Evolutionary conservation across 129 eudicot species (phyloP), one percentile per base, ranked within the genome.

Genomic region (Escallonia rubra): DNA sequence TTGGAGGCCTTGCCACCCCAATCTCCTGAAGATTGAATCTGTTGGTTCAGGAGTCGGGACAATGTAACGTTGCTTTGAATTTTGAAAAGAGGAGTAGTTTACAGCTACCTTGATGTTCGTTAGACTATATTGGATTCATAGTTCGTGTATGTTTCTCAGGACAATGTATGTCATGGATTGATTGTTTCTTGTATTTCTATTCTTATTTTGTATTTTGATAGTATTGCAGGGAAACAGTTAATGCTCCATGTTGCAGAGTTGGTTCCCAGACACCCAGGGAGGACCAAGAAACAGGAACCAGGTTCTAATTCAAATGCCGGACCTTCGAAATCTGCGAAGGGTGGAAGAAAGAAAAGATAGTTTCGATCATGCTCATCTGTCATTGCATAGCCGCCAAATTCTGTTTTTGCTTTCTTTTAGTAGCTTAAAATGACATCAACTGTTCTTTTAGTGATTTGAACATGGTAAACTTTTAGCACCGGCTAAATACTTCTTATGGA

Each of bases 201-300:
- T 15, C 41, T 12, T 15, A 4, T 8, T 50, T 50, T 9, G 55
- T 6, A 50, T 43, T 15, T 59, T 16, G 67, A 8, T 65, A 34
- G 67, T 66, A 56, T 75, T 74, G 77, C 95, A 91, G 97, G 85
- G 65, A 91, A 91, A 75, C 94, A 83, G 62, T 63, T 91, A 77
- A 91, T 91, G 97, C 63, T 81, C 62, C 76, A 81, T 15, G 74
- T 91, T 45, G 90, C 91, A 10, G 95, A 91, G 78, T 74, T 91
- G 94, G 97, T 88, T 54, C 96, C 94, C 1, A 78, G 91, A 70
- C 97, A 88, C 73, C 86, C 93, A 15, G 96, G 96, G 52, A 83
- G 96, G 68, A 72, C 81, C 13, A 91, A 85, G 87, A 91, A 91
- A 76, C 96, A 81, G 66, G 96, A 85, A 79, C 58, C 90, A 66